Evolutionary conservation across 306 rosid genomes (phyloP).

Genomic region (Lathyrus oleraceus): DNA sequence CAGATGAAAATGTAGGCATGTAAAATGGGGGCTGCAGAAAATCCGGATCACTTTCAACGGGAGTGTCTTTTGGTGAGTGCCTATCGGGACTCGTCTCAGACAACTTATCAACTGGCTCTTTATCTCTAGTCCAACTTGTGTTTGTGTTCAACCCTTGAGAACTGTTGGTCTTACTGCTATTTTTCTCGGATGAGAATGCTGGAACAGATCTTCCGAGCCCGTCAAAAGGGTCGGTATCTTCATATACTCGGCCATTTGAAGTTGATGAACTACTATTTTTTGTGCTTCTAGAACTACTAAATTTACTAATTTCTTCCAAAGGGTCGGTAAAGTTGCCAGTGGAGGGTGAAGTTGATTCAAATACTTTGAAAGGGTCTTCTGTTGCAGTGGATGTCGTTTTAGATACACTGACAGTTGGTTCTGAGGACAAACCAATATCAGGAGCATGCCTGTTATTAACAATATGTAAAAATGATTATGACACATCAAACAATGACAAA

Average conservation of each 20-base stretch:
- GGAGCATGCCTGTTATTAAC: constrained; percentile 64
- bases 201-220: constrained; percentile 84
- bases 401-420: constrained; percentile 48
- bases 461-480: constrained; percentile 31
- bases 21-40: constrained; percentile 61
- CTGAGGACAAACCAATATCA: constrained; percentile 62
- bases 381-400: constrained; percentile 56
- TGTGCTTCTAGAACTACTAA: constrained; percentile 59
- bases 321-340: constrained; percentile 63
- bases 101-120: constrained; percentile 56
- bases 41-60: constrained; percentile 53
- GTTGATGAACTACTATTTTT: constrained; percentile 53
- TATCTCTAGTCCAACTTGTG: constrained; percentile 49
- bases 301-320: constrained; percentile 71
- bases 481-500: constrained; percentile 19
- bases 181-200: constrained; percentile 69
- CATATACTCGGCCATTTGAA: constrained; percentile 60
- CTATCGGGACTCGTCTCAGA: constrained; percentile 62
- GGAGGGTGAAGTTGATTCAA: constrained; percentile 54
- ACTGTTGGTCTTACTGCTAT: constrained; percentile 58
- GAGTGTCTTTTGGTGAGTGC: constrained; percentile 55
- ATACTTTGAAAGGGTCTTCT: constrained; percentile 70
- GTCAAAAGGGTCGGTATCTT: constrained; percentile 81
- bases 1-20: constrained; percentile 59
- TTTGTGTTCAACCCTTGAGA: constrained; percentile 52